A percentile compares a stretch with the other conserved stretches of the same genome.
These are phyloP conservation scores for Acanthamoeba culbertsoni DNA, from an alignment of 208 protist genomes.

Conservation along the genomic window DNA sequence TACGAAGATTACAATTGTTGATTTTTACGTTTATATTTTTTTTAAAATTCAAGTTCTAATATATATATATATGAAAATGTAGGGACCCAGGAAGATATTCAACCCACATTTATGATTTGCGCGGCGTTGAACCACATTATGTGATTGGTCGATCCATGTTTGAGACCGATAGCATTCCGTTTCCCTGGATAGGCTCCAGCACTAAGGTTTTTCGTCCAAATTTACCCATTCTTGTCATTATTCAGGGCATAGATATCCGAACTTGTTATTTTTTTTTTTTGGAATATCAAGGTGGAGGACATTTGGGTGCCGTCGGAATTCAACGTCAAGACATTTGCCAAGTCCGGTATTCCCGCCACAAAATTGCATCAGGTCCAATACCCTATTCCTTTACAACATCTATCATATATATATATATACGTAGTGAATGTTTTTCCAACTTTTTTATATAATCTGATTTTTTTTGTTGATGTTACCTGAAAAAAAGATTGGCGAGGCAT, in stretches of 20 bases:
- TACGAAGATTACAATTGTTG: background rate
- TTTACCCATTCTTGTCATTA: background rate
- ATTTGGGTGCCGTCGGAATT: constrained; percentile 65
- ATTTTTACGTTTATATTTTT: background rate
- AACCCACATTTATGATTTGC: background rate
- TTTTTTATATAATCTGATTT: background rate
- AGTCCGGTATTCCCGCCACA: background rate
- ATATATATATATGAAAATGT: too few species aligned
- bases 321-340: constrained; percentile 55
- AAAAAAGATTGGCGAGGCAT: constrained; percentile 27
- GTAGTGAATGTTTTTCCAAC: too few species aligned
- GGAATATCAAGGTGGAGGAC: background rate
- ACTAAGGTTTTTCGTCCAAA: background rate
- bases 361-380: background rate
- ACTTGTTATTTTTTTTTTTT: too few species aligned
- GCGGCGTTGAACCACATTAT: background rate
- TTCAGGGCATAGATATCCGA: too few species aligned
- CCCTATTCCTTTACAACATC: background rate
- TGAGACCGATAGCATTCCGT: constrained; percentile 68
- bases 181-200: constrained; percentile 48
- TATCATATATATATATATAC: too few species aligned
- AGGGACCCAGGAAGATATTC: constrained; percentile 64
- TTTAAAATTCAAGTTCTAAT: too few species aligned
- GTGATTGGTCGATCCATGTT: constrained; percentile 73
- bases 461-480: background rate